Evolutionary conservation across 1,284 basidiomycete genomes (phyloP).

Genomic region (Ganoderma lingzhi): DNA sequence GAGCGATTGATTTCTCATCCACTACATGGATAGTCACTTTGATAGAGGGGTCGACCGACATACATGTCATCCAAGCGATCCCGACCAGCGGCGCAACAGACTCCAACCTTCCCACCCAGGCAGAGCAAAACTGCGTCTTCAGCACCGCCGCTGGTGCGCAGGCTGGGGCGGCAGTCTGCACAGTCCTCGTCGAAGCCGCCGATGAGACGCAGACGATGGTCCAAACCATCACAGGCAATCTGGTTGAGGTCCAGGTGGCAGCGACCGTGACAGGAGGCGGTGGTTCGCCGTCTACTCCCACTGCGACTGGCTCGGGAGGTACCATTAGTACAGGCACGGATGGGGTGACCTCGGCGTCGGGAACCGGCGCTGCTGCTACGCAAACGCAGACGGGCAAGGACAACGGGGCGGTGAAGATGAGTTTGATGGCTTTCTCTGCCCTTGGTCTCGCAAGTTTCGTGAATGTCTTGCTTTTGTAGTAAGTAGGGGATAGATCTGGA

Average conservation of each 20-base stretch:
- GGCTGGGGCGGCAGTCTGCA: background rate
- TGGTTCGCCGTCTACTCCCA: background rate
- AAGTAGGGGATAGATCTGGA: no score
- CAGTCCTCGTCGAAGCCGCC: background rate
- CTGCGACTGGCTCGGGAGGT: background rate
- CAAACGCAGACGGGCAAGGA: background rate
- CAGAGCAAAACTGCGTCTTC: background rate
- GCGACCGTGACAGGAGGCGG: background rate
- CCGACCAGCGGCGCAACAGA: background rate
- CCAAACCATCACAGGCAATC: background rate
- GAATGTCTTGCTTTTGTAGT: background rate
- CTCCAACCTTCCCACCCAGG: no score
- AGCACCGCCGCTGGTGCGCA: background rate
- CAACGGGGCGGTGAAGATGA: background rate
- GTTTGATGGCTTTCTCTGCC: background rate
- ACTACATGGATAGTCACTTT: background rate
- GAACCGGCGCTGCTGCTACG: background rate
- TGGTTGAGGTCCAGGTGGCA: constrained; percentile 4
- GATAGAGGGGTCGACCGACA: background rate
- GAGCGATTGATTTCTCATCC: background rate
- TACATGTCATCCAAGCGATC: constrained; percentile 7
- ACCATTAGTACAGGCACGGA: background rate
- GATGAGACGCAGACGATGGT: background rate
- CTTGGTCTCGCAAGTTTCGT: background rate
- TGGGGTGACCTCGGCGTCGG: background rate